Percentiles rank a stretch among this genome's conserved stretches.
Evolutionary conservation across 2,329 filamentous ascomycete genomes (phyloP).

Genomic region (Venturia nashicola): DNA sequence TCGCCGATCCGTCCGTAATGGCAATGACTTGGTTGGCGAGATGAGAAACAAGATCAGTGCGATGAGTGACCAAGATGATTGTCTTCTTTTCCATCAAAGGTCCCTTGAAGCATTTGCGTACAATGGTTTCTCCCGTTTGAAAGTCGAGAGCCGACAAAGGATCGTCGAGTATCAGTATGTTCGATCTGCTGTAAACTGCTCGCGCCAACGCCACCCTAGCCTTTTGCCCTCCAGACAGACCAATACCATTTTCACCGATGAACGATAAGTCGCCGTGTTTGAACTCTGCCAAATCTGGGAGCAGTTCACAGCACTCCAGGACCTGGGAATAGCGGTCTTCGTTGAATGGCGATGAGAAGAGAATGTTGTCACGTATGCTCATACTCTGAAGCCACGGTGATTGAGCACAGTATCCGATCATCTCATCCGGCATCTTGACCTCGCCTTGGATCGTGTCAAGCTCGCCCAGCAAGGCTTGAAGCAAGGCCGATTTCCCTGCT

Average conservation of each 20-base stretch:
- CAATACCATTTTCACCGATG: constrained; percentile 49
- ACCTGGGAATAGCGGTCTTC: constrained; percentile 56
- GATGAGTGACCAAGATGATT: constrained; percentile 50
- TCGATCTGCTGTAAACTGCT: constrained; percentile 45
- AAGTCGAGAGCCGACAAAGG: constrained; percentile 49
- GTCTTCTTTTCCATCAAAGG: constrained; percentile 41
- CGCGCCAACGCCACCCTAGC: constrained; percentile 48
- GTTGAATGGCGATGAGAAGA: constrained; percentile 56
- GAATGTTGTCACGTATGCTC: constrained; percentile 56
- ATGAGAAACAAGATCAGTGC: constrained; percentile 57
- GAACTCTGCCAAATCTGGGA: constrained; percentile 49
- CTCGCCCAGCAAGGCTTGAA: constrained; percentile 48
- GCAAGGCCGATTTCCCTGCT: constrained; percentile 49
- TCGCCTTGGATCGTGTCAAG: constrained; percentile 40
- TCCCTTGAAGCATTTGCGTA: constrained; percentile 44
- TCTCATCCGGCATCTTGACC: constrained; percentile 37
- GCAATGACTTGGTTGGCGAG: constrained; percentile 64
- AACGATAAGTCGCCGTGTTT: constrained; percentile 51
- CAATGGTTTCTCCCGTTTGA: constrained; percentile 51
- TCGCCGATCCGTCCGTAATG: constrained; percentile 34
- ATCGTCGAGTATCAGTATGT: constrained; percentile 45
- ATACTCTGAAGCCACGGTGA: constrained; percentile 58
- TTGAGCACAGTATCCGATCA: constrained; percentile 52
- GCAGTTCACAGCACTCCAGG: constrained; percentile 50
- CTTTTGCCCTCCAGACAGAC: constrained; percentile 49